Evolutionary conservation across 768 basidiomycete genomes (phyloP), one percentile per base, ranked within the genome.

Genomic region (Boletellus ananiceps): DNA sequence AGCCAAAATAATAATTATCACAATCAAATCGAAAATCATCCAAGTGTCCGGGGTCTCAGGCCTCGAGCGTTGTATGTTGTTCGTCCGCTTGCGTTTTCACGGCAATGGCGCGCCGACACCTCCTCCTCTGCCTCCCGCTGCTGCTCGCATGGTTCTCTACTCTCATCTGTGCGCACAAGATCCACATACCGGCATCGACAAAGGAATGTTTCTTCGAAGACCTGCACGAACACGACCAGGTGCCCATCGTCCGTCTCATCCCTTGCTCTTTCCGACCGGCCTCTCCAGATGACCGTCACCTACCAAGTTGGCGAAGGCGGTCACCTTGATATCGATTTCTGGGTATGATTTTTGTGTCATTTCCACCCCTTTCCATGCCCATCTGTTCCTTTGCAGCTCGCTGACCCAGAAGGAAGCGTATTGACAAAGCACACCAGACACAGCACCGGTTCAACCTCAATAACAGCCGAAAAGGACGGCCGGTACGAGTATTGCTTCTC

Each of bases 241-340:
- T 88, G 54, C 49, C 60, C 56, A 31, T 15, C 2, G 18, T 27
- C 9, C 21, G 35, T n/a, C 32, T 9, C 9, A 34, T 41, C 1
- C n/a, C n/a, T 12, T 37, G 11, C 51, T 8, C 23, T 40, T 40
- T 37, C 34, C 39, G 16, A 52, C 21, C 15, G 42, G 29, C 31
- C 16, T 29, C 12, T 46, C 31, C 60, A 97, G 94, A 98, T 99
- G 96, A 95, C 95, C 21, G 89, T 99, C 43, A 96, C 95, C 34
- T 99, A 98, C 66, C 96, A 99, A 77, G 96, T 98, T 7, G 94
- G 92, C 45, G 93, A 91, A 38, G 96, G 96, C 21, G 95, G 96
- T 1, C 90, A 97, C 65, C 71, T 98, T 43, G 96, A 99, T 70
- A 91, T 99, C 51, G 95, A 99, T 69, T 98, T 98, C 65, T 95